A percentile compares a stretch with the other conserved stretches of the same genome.
phyloP scores from a whole-genome alignment of 306 rosid species.

The Castanea mollissima region DNA sequence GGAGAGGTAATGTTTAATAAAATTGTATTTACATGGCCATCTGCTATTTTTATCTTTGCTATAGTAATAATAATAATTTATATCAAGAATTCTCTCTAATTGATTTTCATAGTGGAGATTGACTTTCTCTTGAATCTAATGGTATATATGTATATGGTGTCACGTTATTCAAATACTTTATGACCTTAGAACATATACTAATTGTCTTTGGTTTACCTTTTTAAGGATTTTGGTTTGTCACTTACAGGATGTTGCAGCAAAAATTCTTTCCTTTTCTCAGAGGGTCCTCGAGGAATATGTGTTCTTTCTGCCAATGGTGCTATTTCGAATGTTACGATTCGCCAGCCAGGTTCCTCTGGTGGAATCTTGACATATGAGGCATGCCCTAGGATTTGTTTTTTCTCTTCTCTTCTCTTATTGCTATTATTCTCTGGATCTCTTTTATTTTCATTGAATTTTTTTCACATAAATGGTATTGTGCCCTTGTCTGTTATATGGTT shows the following conservation, averaged over 20 bases:
- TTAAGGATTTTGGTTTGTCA: slow-evolving; percentile 15
- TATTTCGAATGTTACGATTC: slow-evolving; percentile 73
- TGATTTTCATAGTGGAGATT: no score
- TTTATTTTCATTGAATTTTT: slow-evolving; percentile 13
- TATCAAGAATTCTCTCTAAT: no score
- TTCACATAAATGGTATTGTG: background rate
- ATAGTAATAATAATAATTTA: background rate
- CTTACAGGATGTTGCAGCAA: slow-evolving; percentile 79
- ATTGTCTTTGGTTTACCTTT: slow-evolving; percentile 12
- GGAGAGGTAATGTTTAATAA: slow-evolving; percentile 60
- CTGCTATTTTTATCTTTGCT: background rate
- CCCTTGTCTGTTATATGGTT: background rate
- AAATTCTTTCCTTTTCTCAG: slow-evolving; percentile 59
- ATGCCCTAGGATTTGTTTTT: slow-evolving; percentile 17
- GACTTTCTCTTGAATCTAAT: no score
- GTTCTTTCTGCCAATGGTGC: slow-evolving; percentile 83
- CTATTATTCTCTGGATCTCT: background rate
- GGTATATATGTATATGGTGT: background rate
- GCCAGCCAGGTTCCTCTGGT: slow-evolving; percentile 68
- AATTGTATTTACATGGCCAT: background rate
- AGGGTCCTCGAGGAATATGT: slow-evolving; percentile 65
- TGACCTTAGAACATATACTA: slow-evolving; percentile 12
- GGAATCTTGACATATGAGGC: slow-evolving; percentile 84
- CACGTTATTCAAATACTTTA: background rate
- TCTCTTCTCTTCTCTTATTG: no score